A percentile compares a stretch with the other conserved stretches of the same genome.
These are phyloP conservation scores for Macrolepiota dolichaula DNA, from an alignment of 768 basidiomycete genomes.

Conservation along the genomic window DNA sequence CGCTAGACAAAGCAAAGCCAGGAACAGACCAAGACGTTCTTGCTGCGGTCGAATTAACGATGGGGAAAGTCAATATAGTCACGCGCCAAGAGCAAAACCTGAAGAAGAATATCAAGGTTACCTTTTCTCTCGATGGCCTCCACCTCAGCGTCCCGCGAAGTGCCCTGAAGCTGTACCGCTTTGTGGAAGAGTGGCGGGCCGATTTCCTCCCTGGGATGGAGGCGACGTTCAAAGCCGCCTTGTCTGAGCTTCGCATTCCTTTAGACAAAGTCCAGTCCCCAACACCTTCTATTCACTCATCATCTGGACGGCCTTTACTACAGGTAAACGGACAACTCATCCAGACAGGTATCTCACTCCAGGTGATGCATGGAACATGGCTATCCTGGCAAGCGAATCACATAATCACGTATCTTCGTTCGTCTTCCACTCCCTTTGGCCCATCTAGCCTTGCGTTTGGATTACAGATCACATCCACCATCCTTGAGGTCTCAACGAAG, in stretches of 20 bases:
- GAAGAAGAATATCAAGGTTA: conserved; percentile 36
- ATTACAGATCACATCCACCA: conserved; percentile 58
- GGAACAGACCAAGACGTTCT: conserved; percentile 47
- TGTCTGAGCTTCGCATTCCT: conserved; percentile 56
- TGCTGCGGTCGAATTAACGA: conserved; percentile 52
- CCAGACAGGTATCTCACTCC: conserved; percentile 59
- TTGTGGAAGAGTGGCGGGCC: conserved; percentile 78
- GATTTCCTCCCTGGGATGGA: conserved; percentile 78
- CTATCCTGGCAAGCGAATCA: conserved; percentile 67
- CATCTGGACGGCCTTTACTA: conserved; percentile 26
- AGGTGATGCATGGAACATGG: conserved; percentile 89
- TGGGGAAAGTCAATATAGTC: conserved; percentile 43
- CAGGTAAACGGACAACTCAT: conserved; percentile 52
- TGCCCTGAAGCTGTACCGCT: conserved; percentile 73
- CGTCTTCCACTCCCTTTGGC: conserved; percentile 27
- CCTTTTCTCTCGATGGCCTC: conserved; percentile 42
- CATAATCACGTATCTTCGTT: conserved; percentile 44
- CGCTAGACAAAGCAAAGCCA: conserved; percentile 29
- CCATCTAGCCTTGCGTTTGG: conserved; percentile 49
- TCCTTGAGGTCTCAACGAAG: conserved; percentile 54
- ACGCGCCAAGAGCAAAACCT: conserved; percentile 42
- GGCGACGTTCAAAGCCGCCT: conserved; percentile 56
- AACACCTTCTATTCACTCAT: conserved; percentile 22
- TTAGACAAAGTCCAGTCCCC: conserved; percentile 33
- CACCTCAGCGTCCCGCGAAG: conserved; percentile 73